Base-by-base conservation (phyloP, 208 protist genomes). In the Leishmania martiniquensis region DNA sequence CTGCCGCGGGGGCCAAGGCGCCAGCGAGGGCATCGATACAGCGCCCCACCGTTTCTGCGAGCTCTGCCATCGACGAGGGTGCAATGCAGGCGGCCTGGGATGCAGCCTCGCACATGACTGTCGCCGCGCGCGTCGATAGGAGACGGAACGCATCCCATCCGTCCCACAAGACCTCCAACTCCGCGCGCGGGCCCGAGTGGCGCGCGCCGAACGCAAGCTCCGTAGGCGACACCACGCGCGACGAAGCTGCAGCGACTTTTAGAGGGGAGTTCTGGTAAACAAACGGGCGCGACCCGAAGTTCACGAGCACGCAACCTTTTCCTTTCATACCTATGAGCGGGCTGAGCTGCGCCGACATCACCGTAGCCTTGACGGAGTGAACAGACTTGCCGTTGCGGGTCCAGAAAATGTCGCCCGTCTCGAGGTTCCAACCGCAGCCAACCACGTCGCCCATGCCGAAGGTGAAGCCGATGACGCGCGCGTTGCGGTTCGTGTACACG, bases 271-370 rank as follows among this genome's bases (percentile, higher is more conserved):
- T 66, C 32, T 80, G 52, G 49, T 81, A 89, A 72, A 89, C 66
- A 80, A 98, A 97, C 10, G 82, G 76, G 1, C 89, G 81, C 5
- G 82, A 66, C 54, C 95, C 95, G 79, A 98, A 97, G 84, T 98
- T 98, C 32, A 96, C 87, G 49, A 86, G 85, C 20, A 96, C 78
- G 47, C 89, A 82, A 22, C 85, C 91, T n/a, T 81, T 89, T 29
- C 93, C 95, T 49, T 90, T 91, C 39, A 97, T 78, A 20, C 94
- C 93, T 55, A 97, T 87, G 13, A 97, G 78, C 29, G 95, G 95
- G 75, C 85, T 75, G 32, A 95, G 78, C 39, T 82, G 34, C 20
- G 69, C 68, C 63, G 75, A 51, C 12, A 76, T n/a, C 22, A 75
- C 74, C 1, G 87, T 57, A 13, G 81, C 69, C 52, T 76, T 82